Conservation (phyloP, 805 yeast genomes). For the Candida anglica region DNA sequence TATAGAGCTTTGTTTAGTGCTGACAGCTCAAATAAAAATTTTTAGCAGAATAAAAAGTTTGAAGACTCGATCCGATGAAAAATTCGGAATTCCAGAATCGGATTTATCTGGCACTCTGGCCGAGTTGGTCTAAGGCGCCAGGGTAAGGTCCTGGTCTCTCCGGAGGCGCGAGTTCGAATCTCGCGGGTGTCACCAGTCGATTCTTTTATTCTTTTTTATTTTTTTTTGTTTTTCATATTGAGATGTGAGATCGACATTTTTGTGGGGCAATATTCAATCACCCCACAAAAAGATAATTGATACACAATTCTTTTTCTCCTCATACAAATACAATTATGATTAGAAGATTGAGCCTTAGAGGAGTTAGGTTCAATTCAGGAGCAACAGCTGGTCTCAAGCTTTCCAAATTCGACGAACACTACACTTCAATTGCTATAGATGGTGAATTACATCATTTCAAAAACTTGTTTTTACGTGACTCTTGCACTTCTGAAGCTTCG, state of each 20-base stretch:
- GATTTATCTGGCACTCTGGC: constrained; percentile 19
- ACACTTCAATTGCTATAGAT: constrained; percentile 2
- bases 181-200: constrained; percentile 22
- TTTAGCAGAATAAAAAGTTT: too few species aligned
- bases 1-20: too few species aligned
- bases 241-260: too few species aligned
- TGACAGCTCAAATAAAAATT: too few species aligned
- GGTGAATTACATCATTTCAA: constrained; percentile 33
- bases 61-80: too few species aligned
- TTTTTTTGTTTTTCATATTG: background rate
- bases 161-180: constrained; percentile 29
- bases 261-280: too few species aligned
- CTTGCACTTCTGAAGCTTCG: constrained; percentile 46
- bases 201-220: constrained; percentile 5
- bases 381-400: constrained; percentile 17
- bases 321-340: too few species aligned
- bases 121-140: constrained; percentile 29
- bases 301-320: too few species aligned
- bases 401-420: constrained; percentile 11
- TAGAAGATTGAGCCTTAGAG: too few species aligned
- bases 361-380: constrained; percentile 9
- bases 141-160: constrained; percentile 29
- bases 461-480: constrained; percentile 61
- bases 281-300: too few species aligned
- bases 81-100: background rate